Conservation (phyloP, 2,329 filamentous ascomycete genomes). For the Ophiostoma fasciatum region DNA sequence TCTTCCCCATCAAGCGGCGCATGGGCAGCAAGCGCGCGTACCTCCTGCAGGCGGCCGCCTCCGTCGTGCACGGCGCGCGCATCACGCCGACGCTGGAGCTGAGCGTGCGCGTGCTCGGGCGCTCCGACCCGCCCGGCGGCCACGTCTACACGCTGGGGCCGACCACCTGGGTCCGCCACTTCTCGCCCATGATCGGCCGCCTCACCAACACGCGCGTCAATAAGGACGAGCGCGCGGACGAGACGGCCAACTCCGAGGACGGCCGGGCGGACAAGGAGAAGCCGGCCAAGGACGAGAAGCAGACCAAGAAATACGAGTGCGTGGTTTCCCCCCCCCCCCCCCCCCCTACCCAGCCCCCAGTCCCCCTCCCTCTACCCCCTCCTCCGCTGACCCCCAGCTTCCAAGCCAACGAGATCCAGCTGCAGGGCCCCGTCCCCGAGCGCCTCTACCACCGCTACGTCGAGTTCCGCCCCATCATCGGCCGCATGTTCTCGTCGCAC, state of each 20-base stretch:
- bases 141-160: constrained; percentile 71
- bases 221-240: constrained; percentile 38
- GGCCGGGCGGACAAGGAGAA: constrained; percentile 15
- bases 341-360: background rate
- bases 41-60: constrained; percentile 52
- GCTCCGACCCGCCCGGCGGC: constrained; percentile 52
- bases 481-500: constrained; percentile 68
- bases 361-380: background rate
- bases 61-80: constrained; percentile 45
- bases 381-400: constrained; percentile 57
- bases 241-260: constrained; percentile 22
- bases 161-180: constrained; percentile 64
- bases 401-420: constrained; percentile 82
- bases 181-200: constrained; percentile 75
- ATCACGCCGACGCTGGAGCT: constrained; percentile 58
- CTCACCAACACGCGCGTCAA: constrained; percentile 59
- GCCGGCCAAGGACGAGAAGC: constrained; percentile 20
- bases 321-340: too few species aligned
- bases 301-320: constrained; percentile 57
- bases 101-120: constrained; percentile 64
- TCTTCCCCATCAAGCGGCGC: constrained; percentile 65
- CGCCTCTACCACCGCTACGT: constrained; percentile 83
- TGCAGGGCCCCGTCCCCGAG: constrained; percentile 66
- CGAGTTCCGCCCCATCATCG: constrained; percentile 82
- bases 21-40: constrained; percentile 81